Base-by-base conservation (phyloP, 306 rosid genomes). In the Casuarina equisetifolia region DNA sequence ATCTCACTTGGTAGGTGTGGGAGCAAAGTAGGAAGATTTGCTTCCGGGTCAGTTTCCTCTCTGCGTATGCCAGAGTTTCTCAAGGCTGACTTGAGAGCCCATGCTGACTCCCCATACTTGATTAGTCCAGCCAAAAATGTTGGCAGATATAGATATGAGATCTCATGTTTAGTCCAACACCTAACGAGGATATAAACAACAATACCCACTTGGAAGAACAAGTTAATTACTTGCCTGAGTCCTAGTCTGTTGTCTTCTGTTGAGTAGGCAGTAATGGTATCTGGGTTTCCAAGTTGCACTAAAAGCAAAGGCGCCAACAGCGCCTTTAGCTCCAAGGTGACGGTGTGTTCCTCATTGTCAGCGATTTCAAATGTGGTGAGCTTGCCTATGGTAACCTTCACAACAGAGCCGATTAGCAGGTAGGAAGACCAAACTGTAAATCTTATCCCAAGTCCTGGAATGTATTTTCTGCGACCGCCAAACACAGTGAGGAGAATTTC, bases 211-310 rank as follows among this genome's bases (percentile, higher is more conserved):
- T 90, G 94, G 79, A 90, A 52, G 39, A 75, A 77, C 67, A 90
- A 77, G 74, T 76, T 42, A 57, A 88, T 81, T 5, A 84, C 48
- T 50, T 88, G 92, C 76, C 94, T 86, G 58, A 84, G 51, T 36
- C 92, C 94, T 40, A 90, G 72, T 49, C 84, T 82, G 9, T 81
- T 88, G 20, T 90, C 92, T 81, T 86, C 94, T 48, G 88, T 86
- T 55, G 92, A 88, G 83, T 86, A 90, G 25, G 94, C 92, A 5
- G 94, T 90, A 80, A 88, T 86, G 76, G 84, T 75, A 71, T 90
- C 92, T 15, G 94, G 90, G 59, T 84, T 86, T 53, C 94, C 94
- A 69, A 88, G 84, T 75, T 90, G 94, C 68, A 88, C 85, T 19
- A 90, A 82, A 62, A 90, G 85, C 36, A 90, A 76, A 8, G 94